Base-by-base conservation (phyloP, 495 filamentous ascomycete genomes). In the Pyronema omphalodes region DNA sequence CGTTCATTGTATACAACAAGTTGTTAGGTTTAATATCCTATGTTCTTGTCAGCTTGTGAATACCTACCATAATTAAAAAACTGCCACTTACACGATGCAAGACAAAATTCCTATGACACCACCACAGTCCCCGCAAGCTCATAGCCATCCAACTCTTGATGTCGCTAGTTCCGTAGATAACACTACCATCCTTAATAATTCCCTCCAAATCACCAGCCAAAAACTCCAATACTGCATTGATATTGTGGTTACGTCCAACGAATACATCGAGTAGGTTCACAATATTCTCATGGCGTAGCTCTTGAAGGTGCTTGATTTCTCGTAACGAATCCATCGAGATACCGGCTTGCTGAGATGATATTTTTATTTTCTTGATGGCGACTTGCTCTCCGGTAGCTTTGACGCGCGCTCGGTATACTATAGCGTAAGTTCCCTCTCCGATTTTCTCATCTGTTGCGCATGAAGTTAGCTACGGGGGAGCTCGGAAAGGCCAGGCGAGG, bases 111-210 rank as follows among this genome's bases (percentile, higher is more conserved):
- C 85, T 84, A 68, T 99, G 93, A 70, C 93, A 96, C 71, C 89
- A 96, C 83, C 84, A 93, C 15, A 95, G 81, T 9, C 86, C 93
- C 49, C 89, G 77, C n/a, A 74, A 73, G 9, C 95, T 77, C 93
- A 95, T 95, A 36, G 82, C 86, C 82, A 94, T 93, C 93, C 93
- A 99, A 19, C 88, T 83, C 64, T 99, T 99, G 62, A 99, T 82
- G 66, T 99, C 89, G 9, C 84, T 84, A 18, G 77, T 70, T 35
- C 79, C 76, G 59, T 86, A 88, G 37, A 77, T 74, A 41, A 94
- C 80, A 23, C 69, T 67, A 15, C 71, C 76, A 66, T 95, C 86
- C 60, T 81, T 83, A 64, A 95, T 94, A 40, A 99, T 77, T 76
- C 83, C 82, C 66, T 96, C 88, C 14, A 99, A 75, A 69, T 96